Conservation (phyloP, 78 protist species). For the Dictyostelium capitatum region DNA sequence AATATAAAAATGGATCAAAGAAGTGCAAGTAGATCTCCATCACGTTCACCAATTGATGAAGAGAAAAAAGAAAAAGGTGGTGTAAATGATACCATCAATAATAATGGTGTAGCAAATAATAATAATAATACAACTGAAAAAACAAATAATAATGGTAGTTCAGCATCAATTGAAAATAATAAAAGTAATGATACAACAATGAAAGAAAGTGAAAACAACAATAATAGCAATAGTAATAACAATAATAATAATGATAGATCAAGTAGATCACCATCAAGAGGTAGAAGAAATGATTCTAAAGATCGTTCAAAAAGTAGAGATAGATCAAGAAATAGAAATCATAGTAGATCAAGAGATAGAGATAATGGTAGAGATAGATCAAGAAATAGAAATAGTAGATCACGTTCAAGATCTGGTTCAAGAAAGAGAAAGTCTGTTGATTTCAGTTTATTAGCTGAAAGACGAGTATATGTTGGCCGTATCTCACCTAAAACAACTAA, state of each 20-base stretch:
- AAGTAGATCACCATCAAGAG: slow-evolving; percentile 9
- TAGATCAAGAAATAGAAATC: slow-evolving; percentile 18
- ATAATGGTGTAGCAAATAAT: neutral
- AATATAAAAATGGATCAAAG: slow-evolving; percentile 17
- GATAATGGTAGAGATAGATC: neutral
- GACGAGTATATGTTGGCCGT: slow-evolving; percentile 53
- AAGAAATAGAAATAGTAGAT: slow-evolving; percentile 9
- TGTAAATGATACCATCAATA: neutral
- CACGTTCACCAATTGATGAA: slow-evolving; percentile 23
- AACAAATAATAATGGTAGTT: neutral
- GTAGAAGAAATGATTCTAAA: neutral
- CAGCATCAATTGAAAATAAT: neutral
- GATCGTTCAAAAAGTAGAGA: slow-evolving; percentile 13
- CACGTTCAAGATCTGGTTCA: slow-evolving; percentile 20
- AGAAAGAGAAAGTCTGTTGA: neutral
- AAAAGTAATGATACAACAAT: neutral
- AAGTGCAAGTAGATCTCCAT: slow-evolving; percentile 18
- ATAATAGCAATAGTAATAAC: neutral
- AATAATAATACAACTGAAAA: neutral
- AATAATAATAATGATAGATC: neutral
- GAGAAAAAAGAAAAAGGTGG: neutral
- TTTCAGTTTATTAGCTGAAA: slow-evolving; percentile 15
- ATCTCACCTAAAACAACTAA: slow-evolving; percentile 19
- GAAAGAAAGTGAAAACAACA: neutral
- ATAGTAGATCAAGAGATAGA: neutral